These are phyloP conservation scores for Picea abies DNA, from an alignment of 83 land plant species.

Conservation along the genomic window DNA sequence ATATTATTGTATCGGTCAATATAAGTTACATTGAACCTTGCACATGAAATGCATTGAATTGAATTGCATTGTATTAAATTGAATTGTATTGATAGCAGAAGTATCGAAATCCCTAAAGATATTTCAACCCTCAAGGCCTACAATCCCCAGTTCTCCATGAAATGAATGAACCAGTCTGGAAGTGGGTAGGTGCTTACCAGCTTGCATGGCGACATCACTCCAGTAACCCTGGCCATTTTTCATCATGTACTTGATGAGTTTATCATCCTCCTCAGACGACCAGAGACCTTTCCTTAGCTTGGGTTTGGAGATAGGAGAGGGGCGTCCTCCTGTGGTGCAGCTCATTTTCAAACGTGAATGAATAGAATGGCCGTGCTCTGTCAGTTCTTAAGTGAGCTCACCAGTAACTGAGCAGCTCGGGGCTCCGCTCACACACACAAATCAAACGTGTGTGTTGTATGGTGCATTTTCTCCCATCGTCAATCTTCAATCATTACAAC, in stretches of 20 bases:
- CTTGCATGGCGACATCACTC: slow-evolving; percentile 49
- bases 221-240: too few species aligned
- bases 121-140: too few species aligned
- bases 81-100: not conserved
- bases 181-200: slow-evolving; percentile 18
- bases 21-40: not conserved
- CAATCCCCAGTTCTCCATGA: too few species aligned
- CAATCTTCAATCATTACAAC: slow-evolving; percentile 8
- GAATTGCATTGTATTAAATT: not conserved
- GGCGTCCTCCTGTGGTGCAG: not conserved
- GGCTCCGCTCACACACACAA: not conserved
- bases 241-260: too few species aligned
- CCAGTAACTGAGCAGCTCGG: slow-evolving; percentile 3
- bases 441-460: not conserved
- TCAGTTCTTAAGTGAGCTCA: slow-evolving; percentile 10
- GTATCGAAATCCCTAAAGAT: too few species aligned
- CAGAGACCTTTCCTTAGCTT: too few species aligned
- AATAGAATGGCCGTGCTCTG: not conserved
- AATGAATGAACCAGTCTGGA: too few species aligned
- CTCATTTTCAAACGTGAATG: not conserved
- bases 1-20: too few species aligned
- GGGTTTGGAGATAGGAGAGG: not conserved
- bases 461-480: slow-evolving; percentile 16
- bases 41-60: not conserved
- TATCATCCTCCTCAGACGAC: too few species aligned